phyloP scores from a whole-genome alignment of 2,329 filamentous ascomycete genomes.

The Aspergillus udagawae region DNA sequence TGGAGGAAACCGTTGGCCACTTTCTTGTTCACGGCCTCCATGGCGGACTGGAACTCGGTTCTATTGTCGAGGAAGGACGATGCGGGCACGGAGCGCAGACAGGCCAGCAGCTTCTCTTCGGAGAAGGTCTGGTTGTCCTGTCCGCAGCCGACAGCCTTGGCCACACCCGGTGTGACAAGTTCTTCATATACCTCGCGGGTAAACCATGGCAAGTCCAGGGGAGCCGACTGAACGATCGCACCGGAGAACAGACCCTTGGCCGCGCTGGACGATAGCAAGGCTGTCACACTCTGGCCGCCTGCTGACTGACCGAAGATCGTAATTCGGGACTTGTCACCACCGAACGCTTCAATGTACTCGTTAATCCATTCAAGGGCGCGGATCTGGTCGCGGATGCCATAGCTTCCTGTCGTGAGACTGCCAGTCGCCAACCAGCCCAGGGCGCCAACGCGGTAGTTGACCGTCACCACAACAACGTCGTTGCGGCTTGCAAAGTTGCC shows the following conservation, averaged over 20 bases:
- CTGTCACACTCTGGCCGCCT: conserved; percentile 50
- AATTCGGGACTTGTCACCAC: conserved; percentile 27
- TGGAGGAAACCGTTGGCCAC: conserved; percentile 16
- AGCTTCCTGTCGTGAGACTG: conserved; percentile 31
- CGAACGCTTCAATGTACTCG: conserved; percentile 23
- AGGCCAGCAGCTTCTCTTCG: conserved; percentile 14
- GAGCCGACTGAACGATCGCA: conserved; percentile 25
- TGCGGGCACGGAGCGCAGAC: conserved; percentile 21
- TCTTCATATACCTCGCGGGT: conserved; percentile 20
- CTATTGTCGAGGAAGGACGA: conserved; percentile 19
- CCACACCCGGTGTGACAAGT: conserved; percentile 16
- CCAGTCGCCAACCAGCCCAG: conserved; percentile 31
- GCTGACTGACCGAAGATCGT: conserved; percentile 36
- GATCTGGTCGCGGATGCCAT: conserved; percentile 33
- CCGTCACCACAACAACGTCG: conserved; percentile 33
- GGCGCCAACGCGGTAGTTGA: conserved; percentile 33
- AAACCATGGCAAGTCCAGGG: conserved; percentile 24
- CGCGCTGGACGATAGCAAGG: conserved; percentile 22
- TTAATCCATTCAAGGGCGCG: conserved; percentile 25
- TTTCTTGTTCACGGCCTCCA: conserved; percentile 1
- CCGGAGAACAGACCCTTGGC: conserved; percentile 25
- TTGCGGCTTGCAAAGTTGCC: conserved; percentile 33
- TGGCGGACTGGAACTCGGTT: conserved; percentile 12
- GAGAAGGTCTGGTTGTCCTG: conserved; percentile 4
- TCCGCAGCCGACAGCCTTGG: conserved; percentile 20